Evolutionary conservation across 1,284 basidiomycete genomes (phyloP).

Genomic region (Neolentinus lepideus): DNA sequence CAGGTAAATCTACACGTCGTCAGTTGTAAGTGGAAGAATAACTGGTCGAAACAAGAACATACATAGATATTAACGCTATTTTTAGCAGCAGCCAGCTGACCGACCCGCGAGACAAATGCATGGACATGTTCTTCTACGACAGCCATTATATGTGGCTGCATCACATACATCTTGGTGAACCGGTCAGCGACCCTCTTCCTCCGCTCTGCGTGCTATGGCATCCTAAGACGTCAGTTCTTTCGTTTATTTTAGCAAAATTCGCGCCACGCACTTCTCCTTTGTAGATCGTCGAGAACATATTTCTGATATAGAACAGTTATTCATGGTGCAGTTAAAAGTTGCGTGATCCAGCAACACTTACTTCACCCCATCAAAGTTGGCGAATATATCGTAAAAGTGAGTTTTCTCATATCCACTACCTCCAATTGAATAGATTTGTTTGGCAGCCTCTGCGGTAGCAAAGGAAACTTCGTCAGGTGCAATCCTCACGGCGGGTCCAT

Average conservation of each 20-base stretch:
- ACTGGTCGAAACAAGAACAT: neutral
- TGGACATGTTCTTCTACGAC: constrained; percentile 13
- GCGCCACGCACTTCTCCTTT: constrained; percentile 8
- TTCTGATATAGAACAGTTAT: constrained; percentile 7
- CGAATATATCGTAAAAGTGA: constrained; percentile 14
- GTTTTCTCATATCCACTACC: constrained; percentile 19
- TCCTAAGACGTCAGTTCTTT: neutral
- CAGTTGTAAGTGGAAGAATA: neutral
- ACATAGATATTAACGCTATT: constrained; percentile 15
- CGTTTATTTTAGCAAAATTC: neutral
- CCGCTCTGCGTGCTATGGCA: constrained; percentile 15
- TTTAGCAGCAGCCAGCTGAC: constrained; percentile 7
- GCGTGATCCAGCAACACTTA: neutral
- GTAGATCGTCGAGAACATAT: constrained; percentile 17
- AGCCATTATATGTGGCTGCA: constrained; percentile 10
- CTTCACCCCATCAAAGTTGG: constrained; percentile 12
- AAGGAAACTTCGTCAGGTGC: constrained; percentile 21
- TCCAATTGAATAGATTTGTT: constrained; percentile 18
- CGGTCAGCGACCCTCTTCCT: constrained; percentile 15
- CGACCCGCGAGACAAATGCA: constrained; percentile 10
- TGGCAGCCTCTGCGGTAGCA: constrained; percentile 14
- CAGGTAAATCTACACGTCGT: constrained; percentile 9
- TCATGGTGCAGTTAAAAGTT: neutral
- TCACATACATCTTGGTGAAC: constrained; percentile 15
- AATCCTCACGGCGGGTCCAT: constrained; percentile 20